phyloP scores from a whole-genome alignment of 768 basidiomycete species.

The Termitomyces sp. region DNA sequence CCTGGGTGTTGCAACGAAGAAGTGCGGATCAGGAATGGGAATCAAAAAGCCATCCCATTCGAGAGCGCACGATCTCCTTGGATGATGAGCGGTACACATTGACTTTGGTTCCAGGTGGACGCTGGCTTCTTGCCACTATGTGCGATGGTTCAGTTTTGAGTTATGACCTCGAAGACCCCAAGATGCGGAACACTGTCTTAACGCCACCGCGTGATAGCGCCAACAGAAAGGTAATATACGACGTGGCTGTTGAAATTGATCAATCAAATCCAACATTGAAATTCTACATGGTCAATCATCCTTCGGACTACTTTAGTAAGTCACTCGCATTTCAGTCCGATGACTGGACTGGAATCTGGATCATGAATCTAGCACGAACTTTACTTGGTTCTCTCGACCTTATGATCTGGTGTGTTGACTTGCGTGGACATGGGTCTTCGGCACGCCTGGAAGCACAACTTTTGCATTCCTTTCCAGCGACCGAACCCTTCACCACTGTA shows the following conservation, averaged over 20 bases:
- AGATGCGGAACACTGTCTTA: too few relatives aligned
- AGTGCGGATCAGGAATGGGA: neutral
- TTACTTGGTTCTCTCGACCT: neutral
- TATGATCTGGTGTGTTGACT: neutral
- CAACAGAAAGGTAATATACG: too few relatives aligned
- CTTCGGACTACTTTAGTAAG: too few relatives aligned
- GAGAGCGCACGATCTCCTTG: neutral
- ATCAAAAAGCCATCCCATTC: neutral
- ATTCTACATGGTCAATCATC: neutral
- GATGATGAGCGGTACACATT: too few relatives aligned
- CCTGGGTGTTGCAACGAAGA: neutral
- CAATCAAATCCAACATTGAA: neutral
- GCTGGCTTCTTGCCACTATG: neutral
- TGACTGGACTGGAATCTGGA: neutral
- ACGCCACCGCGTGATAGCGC: too few relatives aligned
- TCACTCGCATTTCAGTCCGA: too few relatives aligned
- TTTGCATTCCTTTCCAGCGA: too few relatives aligned
- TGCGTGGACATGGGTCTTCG: too few relatives aligned
- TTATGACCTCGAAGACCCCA: too few relatives aligned
- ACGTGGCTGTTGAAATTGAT: neutral
- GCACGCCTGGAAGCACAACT: too few relatives aligned
- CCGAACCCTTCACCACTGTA: too few relatives aligned
- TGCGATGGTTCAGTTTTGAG: neutral
- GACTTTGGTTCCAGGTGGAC: neutral
- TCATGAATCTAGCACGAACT: too few relatives aligned